Percentiles rank a stretch among this genome's conserved stretches.
These are phyloP conservation scores for Neurospora sublineolata DNA, from an alignment of 495 filamentous ascomycete genomes.

Conservation along the genomic window DNA sequence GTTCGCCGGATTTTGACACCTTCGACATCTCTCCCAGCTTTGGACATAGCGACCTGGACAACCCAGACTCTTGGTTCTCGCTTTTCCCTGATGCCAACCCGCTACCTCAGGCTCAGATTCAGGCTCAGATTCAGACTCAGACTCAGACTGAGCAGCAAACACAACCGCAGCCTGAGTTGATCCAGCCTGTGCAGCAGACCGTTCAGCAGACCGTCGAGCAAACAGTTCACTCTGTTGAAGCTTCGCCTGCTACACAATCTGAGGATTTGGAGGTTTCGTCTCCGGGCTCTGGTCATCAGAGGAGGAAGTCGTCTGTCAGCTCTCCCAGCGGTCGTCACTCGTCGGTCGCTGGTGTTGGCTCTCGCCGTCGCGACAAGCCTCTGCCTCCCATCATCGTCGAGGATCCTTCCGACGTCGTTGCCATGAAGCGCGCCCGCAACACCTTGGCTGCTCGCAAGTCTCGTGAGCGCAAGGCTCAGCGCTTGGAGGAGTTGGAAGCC, in stretches of 20 bases:
- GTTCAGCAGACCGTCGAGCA: background rate
- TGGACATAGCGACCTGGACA: constrained; percentile 36
- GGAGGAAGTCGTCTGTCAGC: constrained; percentile 35
- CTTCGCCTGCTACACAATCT: constrained; percentile 32
- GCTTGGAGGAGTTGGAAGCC: constrained; percentile 51
- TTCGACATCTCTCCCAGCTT: constrained; percentile 70
- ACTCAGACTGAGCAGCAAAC: constrained; percentile 1
- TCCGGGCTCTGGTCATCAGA: constrained; percentile 19
- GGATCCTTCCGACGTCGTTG: constrained; percentile 58
- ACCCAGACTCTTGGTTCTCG: constrained; percentile 44
- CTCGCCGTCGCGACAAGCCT: constrained; percentile 64
- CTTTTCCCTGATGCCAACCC: constrained; percentile 52
- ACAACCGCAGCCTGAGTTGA: background rate
- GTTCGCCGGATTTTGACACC: constrained; percentile 58
- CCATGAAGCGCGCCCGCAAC: constrained; percentile 89
- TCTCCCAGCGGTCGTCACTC: constrained; percentile 48
- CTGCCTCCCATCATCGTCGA: constrained; percentile 67
- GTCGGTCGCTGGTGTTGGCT: constrained; percentile 54
- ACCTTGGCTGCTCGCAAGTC: constrained; percentile 94
- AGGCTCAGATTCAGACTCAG: background rate
- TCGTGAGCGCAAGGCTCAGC: constrained; percentile 66
- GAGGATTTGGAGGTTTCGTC: constrained; percentile 30
- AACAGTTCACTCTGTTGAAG: constrained; percentile 20
- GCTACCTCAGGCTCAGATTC: background rate
- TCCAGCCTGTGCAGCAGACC: constrained; percentile 1